Base-by-base conservation (phyloP, 2,329 filamentous ascomycete species). In the Paraconiothyrium sp. region DNA sequence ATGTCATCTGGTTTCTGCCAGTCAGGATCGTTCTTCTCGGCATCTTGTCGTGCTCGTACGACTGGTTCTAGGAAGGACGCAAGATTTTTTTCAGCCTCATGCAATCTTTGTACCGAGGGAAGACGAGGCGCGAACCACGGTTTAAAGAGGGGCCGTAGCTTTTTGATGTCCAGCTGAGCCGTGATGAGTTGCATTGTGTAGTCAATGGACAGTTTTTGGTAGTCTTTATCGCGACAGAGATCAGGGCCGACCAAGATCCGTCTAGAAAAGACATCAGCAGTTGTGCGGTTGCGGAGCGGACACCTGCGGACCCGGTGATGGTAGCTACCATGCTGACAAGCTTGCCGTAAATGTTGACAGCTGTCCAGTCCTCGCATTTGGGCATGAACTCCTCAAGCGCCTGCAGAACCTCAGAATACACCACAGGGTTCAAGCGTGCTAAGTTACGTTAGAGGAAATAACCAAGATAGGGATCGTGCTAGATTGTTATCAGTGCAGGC, bases 1-100 rank as follows among this genome's bases (percentile, higher is more conserved):
- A 80, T 68, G 54, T 80, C 79, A 43, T 79, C 72, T 4, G 74
- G 76, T 43, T 70, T 72, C 56, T 76, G 60, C 62, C 72, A 78
- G 16, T 72, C 66, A 0, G 70, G 70, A 34, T 76, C 67, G 6
- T 69, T 67, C 30, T 68, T 67, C 37, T 66, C 65, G 11, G 70
- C 71, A 6, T 69, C 58, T 2, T 60, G 54, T n/a, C 75, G 65
- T 13, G 68, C 67, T 20, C 64, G 30, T 4, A 77, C 57, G n/a
- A 78, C 65, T 1, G 75, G 76, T 3, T 57, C 30, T 8, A 78
- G 54, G 20, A 69, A 61, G 0, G 63, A 54, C 13, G 55, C 47
- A 1, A 68, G 63, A 32, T 55, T 44, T 37, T 63, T 48, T 48
- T 72, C 69, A 22, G 68, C 49, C 16, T 71, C 48, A 8, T 65